Evolutionary conservation across 2,329 filamentous ascomycete genomes (phyloP), one percentile per base, ranked within the genome.

Genomic region (Zopfia rhizophila): DNA sequence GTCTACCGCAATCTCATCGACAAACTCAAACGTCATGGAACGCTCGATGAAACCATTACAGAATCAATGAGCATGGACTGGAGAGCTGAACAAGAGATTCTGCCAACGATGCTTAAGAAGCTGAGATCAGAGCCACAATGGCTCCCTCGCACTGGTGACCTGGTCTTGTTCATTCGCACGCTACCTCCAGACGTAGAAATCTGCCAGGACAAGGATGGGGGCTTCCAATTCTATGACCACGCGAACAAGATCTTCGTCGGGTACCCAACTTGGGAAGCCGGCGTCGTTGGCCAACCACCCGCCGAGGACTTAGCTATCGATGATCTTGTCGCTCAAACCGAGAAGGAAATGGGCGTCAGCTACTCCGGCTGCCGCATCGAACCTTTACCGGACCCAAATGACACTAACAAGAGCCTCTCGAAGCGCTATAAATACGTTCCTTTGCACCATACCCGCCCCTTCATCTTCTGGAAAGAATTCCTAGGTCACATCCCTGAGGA

Each of bases 341-440:
- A 66, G 0, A 76, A 78, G 33, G 56, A 68, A 24, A 69, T 59
- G 23, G 73, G 67, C 10, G 63, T 83, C 10, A 80, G 76, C 41
- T 76, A 77, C 45, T 77, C 78, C 18, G 82, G 82, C 0, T 80
- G 83, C 45, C 78, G 83, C 0, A 71, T 86, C 1, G 83, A 86
- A 54, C 81, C 80, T 0, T 65, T 84, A 10, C 76, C 82, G 0
- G 68, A 82, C 48, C 77, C 79, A 0, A 77, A 81, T 51, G 69
- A 72, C 12, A 45, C 31, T 0, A 72, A 81, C 53, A 86, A 85
- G 56, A 69, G 71, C 5, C 68, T 75, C 3, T 82, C 79, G 0
- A 75, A 78, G 43, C 79, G 80, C 45, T 79, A 82, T 56, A 79
- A 74, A 46, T 85, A 84, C 51, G 72, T 86, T 2, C 75, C 76